These are phyloP conservation scores for Saccharomycopsis malanga DNA, from an alignment of 805 yeast species.

Conservation along the genomic window DNA sequence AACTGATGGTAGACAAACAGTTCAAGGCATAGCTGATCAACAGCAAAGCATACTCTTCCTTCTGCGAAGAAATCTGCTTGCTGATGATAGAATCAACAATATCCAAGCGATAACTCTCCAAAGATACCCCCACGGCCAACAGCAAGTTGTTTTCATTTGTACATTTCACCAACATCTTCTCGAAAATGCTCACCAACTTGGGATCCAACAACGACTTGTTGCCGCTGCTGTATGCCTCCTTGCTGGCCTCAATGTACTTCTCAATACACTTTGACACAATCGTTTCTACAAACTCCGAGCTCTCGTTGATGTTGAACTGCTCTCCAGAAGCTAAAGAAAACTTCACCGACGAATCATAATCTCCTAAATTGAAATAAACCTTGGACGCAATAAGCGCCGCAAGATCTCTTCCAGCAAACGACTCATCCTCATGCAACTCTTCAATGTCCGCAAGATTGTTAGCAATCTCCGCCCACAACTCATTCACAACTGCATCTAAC, in stretches of 20 bases:
- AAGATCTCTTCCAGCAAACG: constrained; percentile 66
- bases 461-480: constrained; percentile 96
- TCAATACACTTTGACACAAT: constrained; percentile 90
- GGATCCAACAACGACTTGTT: constrained; percentile 41
- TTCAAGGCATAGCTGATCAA: constrained; percentile 70
- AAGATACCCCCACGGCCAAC: constrained; percentile 82
- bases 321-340: constrained; percentile 82
- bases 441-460: constrained; percentile 83
- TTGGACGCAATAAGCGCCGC: constrained; percentile 93
- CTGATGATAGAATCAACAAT: constrained; percentile 55
- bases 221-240: constrained; percentile 36
- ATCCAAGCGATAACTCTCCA: constrained; percentile 84
- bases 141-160: constrained; percentile 61
- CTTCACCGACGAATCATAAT: constrained; percentile 82
- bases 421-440: constrained; percentile 79
- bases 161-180: constrained; percentile 80
- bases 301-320: constrained; percentile 65
- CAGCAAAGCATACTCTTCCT: constrained; percentile 47
- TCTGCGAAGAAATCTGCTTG: constrained; percentile 30
- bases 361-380: constrained; percentile 87
- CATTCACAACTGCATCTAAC: constrained; percentile 76
- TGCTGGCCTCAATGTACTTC: constrained; percentile 63
- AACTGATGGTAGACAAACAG: constrained; percentile 56
- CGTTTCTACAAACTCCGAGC: constrained; percentile 85
- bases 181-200: constrained; percentile 65